Evolutionary conservation across 768 basidiomycete species (phyloP).

Genomic region (Pisolithus microcarpus): DNA sequence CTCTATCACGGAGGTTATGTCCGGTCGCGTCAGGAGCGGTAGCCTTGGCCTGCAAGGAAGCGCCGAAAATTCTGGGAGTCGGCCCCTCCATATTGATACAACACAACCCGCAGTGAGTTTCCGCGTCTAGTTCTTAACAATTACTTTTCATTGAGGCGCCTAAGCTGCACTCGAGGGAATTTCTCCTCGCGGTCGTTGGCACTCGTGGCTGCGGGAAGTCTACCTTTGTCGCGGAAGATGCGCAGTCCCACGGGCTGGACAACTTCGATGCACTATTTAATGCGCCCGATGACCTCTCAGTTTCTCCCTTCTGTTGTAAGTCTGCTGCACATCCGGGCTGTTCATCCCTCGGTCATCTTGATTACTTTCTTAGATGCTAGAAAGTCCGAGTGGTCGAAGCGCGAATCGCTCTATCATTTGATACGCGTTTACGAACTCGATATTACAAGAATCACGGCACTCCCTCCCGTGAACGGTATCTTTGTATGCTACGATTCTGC

Average conservation of each 20-base stretch:
- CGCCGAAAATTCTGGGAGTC: constrained; percentile 7
- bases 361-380: constrained; percentile 29
- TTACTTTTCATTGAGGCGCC: constrained; percentile 5
- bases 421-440: constrained; percentile 53
- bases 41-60: constrained; percentile 45
- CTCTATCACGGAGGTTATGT: constrained; percentile 25
- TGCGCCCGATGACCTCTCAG: constrained; percentile 26
- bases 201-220: constrained; percentile 79
- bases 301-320: constrained; percentile 38
- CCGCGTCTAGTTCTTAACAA: neutral
- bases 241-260: constrained; percentile 52
- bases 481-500: constrained; percentile 84
- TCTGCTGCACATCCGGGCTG: neutral
- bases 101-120: constrained; percentile 19
- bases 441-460: constrained; percentile 45
- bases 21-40: constrained; percentile 53
- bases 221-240: constrained; percentile 68
- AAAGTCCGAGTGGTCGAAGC: constrained; percentile 24
- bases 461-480: constrained; percentile 65
- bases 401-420: constrained; percentile 38
- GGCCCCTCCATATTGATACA: constrained; percentile 13
- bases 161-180: constrained; percentile 25
- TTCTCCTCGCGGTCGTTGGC: constrained; percentile 77
- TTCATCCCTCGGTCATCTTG: constrained; percentile 12
- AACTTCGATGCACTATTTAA: constrained; percentile 32